A percentile compares a stretch with the other conserved stretches of the same genome.
These are phyloP conservation scores for Gynochthodes officinalis DNA, from an alignment of 257 asterid genomes.

Conservation along the genomic window DNA sequence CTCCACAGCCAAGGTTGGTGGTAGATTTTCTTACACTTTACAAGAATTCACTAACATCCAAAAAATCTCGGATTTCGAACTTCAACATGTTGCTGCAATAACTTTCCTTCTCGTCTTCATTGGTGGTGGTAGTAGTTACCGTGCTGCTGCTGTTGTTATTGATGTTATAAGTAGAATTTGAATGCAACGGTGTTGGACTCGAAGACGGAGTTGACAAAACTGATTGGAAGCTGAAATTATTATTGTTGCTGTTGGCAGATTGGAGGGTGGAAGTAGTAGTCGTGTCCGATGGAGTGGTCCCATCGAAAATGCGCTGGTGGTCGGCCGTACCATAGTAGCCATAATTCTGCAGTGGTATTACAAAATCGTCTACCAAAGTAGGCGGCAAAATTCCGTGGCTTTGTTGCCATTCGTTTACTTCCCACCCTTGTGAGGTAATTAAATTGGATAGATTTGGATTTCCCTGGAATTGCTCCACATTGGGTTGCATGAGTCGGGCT, in stretches of 20 bases:
- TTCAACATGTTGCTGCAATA: conserved; percentile 60
- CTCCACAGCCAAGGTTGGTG: not conserved
- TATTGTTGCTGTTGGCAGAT: conserved; percentile 36
- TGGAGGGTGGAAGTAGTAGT: conserved; percentile 44
- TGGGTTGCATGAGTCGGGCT: conserved; percentile 42
- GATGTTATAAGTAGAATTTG: conserved; percentile 34
- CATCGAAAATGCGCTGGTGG: conserved; percentile 33
- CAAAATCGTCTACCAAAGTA: conserved; percentile 30
- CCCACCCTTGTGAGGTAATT: conserved; percentile 24
- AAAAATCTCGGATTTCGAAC: conserved; percentile 50
- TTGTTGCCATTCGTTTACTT: conserved; percentile 44
- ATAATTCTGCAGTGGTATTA: conserved; percentile 25
- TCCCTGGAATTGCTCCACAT: conserved; percentile 20
- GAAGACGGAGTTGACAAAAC: conserved; percentile 74
- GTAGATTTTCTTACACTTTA: conserved; percentile 19
- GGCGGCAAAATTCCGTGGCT: conserved; percentile 23
- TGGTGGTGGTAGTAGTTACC: not conserved
- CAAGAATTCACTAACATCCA: conserved; percentile 59
- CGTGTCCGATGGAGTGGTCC: conserved; percentile 38
- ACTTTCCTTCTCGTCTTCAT: conserved; percentile 62
- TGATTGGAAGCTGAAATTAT: conserved; percentile 50
- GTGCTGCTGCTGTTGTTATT: conserved; percentile 30
- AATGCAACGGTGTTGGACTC: conserved; percentile 49
- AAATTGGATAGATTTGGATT: conserved; percentile 24
- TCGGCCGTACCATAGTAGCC: conserved; percentile 33